Evolutionary conservation across 2,329 filamentous ascomycete genomes (phyloP), one percentile per base, ranked within the genome.

Genomic region (Verticillium nonalfalfae): DNA sequence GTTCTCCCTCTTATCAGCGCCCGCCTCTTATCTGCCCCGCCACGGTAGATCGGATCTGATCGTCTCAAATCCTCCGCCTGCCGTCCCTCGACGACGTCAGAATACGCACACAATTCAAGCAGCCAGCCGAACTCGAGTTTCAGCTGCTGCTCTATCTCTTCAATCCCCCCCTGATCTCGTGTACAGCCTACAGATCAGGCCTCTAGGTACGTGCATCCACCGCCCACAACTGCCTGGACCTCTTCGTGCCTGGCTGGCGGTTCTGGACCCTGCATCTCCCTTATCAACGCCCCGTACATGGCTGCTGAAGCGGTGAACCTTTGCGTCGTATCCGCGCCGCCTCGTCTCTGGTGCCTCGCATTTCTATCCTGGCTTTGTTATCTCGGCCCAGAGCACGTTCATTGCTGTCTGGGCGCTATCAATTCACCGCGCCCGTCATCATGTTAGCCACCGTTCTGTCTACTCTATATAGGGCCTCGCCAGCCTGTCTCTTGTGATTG

Each of bases 131-230:
- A 21, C 21, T 31, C 18, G 15, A 56, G n/a, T 45, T 50, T 50
- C 45, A 50, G 45, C 45, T 50, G 45, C 45, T 50, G 21, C 15
- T 15, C 15, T 40, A 40, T 56, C 54, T 62, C 21, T 56, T 56
- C 26, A 39, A 36, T 26, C 40, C 35, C 54, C 10, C 40, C 61
- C 59, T 62, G 62, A 63, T 64, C 63, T 62, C 56, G 63, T 61
- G 40, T 63, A 63, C 59, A 54, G 61, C 59, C 61, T 45, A 59
- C 62, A 59, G 63, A 63, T 64, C 62, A 64, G 63, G 62, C 61
- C 56, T 52, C 61, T 63, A 61, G 63, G 63, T 64, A 64, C 63
- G 63, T 59, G 57, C 58, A 40, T 59, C 61, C 59, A 38, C 54
- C 59, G 60, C n/a, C 60, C 59, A 56, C 58, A 34, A 35, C 36